These are phyloP conservation scores for Mrakia gelida DNA, from an alignment of 768 basidiomycete species.

Conservation along the genomic window DNA sequence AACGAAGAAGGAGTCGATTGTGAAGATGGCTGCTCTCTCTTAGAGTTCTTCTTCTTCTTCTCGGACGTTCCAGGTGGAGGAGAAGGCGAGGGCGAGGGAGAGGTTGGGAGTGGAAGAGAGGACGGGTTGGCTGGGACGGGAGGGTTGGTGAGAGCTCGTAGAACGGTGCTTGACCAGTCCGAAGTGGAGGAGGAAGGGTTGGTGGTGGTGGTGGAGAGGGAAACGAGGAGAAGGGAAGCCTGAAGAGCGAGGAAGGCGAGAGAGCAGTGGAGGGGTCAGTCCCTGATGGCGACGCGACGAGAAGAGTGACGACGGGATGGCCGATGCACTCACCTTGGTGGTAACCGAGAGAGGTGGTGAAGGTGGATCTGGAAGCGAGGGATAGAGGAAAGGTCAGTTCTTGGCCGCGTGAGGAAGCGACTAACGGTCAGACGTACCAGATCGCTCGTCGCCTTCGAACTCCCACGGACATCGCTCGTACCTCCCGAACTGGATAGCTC, in stretches of 20 bases:
- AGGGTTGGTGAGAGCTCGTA: not conserved
- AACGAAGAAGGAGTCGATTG: not conserved
- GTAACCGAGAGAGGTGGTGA: not conserved
- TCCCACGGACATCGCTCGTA: conserved; percentile 14
- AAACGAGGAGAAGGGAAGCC: not conserved
- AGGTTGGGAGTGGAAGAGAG: not conserved
- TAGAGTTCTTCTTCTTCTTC: not conserved
- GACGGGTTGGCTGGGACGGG: not conserved
- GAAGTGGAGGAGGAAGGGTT: not conserved
- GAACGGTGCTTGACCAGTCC: not conserved
- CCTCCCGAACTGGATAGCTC: not conserved
- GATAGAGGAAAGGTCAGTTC: not conserved
- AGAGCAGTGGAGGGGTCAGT: not conserved
- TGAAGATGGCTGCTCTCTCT: not conserved
- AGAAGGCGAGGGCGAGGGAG: not conserved
- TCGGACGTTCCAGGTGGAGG: conserved; percentile 1
- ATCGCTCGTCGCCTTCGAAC: not conserved
- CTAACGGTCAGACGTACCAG: not conserved
- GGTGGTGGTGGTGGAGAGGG: not conserved
- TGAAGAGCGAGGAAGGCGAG: not conserved
- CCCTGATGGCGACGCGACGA: not conserved
- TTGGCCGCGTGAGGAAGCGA: not conserved
- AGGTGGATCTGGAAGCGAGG: not conserved
- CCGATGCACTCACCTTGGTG: not conserved
- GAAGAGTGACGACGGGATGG: not conserved